Conservation (phyloP, 371 early-diverging fungal genomes). For the Choanephora cucurbitarum region DNA sequence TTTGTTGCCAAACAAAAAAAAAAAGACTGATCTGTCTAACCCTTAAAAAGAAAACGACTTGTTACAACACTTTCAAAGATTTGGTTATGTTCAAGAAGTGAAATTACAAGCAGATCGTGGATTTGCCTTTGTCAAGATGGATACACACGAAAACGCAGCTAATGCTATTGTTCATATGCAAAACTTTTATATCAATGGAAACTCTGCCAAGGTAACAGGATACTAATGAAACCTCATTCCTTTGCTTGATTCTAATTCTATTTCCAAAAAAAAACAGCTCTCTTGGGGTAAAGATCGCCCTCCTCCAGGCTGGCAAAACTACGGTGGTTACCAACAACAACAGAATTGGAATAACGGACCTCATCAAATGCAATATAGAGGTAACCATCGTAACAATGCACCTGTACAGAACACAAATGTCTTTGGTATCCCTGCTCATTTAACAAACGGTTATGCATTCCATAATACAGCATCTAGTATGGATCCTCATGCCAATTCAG, state of each 20-base stretch:
- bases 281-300: constrained; percentile 90
- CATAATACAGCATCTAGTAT: constrained; percentile 16
- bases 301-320: constrained; percentile 23
- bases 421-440: constrained; percentile 21
- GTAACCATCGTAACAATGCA: constrained; percentile 10
- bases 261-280: too few species aligned
- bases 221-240: too few species aligned
- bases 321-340: constrained; percentile 21
- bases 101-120: constrained; percentile 90
- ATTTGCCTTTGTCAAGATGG: constrained; percentile 89
- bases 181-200: constrained; percentile 72
- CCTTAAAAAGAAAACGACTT: constrained; percentile 24
- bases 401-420: constrained; percentile 12
- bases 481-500: constrained; percentile 21
- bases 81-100: constrained; percentile 77
- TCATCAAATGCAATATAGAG: constrained; percentile 14
- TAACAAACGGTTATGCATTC: constrained; percentile 27
- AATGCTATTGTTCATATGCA: constrained; percentile 82
- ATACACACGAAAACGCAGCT: constrained; percentile 89
- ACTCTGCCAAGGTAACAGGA: constrained; percentile 65
- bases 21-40: too few species aligned
- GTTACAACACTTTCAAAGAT: constrained; percentile 65
- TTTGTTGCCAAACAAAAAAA: too few species aligned
- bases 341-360: constrained; percentile 22
- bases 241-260: too few species aligned